phyloP scores from a whole-genome alignment of 352 stramenopile genomes.

The Pythium guiyangense region DNA sequence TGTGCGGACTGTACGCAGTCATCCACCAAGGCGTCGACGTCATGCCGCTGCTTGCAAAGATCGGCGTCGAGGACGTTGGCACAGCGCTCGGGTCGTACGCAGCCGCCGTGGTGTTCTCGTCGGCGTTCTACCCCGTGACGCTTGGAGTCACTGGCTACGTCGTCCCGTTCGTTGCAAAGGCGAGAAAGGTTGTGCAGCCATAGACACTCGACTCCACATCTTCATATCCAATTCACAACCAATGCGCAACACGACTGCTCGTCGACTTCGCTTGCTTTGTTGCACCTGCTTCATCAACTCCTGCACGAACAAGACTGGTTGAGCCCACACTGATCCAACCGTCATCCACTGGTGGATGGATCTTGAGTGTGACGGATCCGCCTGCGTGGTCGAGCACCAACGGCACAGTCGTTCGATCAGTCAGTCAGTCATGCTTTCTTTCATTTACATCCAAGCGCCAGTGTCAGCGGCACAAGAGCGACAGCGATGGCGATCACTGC shows the following conservation, averaged over 20 bases:
- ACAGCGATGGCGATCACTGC: neutral
- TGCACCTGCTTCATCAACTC: no score
- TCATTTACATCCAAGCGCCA: neutral
- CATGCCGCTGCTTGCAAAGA: slow-evolving; percentile 63
- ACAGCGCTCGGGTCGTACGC: slow-evolving; percentile 74
- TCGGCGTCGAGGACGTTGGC: slow-evolving; percentile 68
- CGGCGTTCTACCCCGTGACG: slow-evolving; percentile 75
- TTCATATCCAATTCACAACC: neutral
- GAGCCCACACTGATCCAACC: no score
- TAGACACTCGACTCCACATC: slow-evolving; percentile 12
- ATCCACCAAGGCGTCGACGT: slow-evolving; percentile 85
- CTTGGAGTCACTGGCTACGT: slow-evolving; percentile 72
- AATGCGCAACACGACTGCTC: no score
- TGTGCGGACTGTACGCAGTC: slow-evolving; percentile 62
- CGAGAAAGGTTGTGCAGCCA: slow-evolving; percentile 37
- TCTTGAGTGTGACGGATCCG: no score
- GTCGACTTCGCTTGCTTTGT: no score
- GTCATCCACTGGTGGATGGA: no score
- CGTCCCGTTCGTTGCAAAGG: slow-evolving; percentile 64
- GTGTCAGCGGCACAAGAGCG: no score
- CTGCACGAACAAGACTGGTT: no score
- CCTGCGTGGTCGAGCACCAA: no score
- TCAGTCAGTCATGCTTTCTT: no score
- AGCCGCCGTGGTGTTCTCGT: slow-evolving; percentile 73
- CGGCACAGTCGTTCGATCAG: no score